phyloP scores from a whole-genome alignment of 2,329 filamentous ascomycete species.

The Penicillium sp. region DNA sequence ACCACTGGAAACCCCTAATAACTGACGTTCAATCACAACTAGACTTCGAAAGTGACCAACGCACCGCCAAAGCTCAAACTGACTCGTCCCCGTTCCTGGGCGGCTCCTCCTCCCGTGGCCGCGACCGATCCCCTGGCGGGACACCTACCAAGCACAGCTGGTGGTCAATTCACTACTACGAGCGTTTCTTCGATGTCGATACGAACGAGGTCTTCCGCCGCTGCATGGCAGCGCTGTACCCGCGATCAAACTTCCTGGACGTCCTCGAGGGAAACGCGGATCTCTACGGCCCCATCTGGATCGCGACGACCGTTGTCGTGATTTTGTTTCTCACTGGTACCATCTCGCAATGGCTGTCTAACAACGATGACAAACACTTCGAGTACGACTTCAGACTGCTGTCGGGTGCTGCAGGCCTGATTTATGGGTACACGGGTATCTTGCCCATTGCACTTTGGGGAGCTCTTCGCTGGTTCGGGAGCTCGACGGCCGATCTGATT shows the following conservation, averaged over 20 bases:
- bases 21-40: background rate
- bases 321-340: slow-evolving; percentile 95
- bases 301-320: slow-evolving; percentile 93
- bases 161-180: slow-evolving; percentile 91
- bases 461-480: slow-evolving; percentile 91
- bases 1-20: background rate
- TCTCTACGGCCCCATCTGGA: slow-evolving; percentile 97
- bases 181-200: slow-evolving; percentile 98
- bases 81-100: slow-evolving; percentile 54
- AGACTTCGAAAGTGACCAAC: slow-evolving; percentile 69
- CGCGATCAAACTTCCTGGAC: slow-evolving; percentile 92
- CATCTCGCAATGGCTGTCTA: slow-evolving; percentile 84
- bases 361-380: slow-evolving; percentile 68
- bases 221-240: slow-evolving; percentile 86
- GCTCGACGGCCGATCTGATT: slow-evolving; percentile 86
- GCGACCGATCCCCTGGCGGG: slow-evolving; percentile 42
- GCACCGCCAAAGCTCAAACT: slow-evolving; percentile 50
- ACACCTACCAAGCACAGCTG: slow-evolving; percentile 77
- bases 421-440: slow-evolving; percentile 92
- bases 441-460: slow-evolving; percentile 85
- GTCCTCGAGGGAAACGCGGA: slow-evolving; percentile 96
- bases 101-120: slow-evolving; percentile 39
- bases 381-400: slow-evolving; percentile 88
- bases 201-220: slow-evolving; percentile 84
- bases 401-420: slow-evolving; percentile 83